A percentile compares a stretch with the other conserved stretches of the same genome.
Evolutionary conservation across 2,329 filamentous ascomycete species (phyloP).

Genomic region (Fusarium sacchari): DNA sequence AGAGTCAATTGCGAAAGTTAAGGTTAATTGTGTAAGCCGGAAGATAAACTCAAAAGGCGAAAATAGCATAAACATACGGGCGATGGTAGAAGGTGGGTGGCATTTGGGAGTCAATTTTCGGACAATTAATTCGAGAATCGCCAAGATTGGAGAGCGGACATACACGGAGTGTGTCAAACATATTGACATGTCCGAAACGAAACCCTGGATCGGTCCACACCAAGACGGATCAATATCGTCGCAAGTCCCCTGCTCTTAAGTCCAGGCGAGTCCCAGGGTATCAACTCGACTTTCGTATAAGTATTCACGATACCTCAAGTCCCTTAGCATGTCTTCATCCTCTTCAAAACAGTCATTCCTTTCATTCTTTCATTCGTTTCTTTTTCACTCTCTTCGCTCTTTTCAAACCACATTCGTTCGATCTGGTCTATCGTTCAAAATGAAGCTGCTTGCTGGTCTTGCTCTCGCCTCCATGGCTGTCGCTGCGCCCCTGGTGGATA

Average conservation of each 20-base stretch:
- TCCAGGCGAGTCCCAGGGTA: conserved; percentile 8
- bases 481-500: conserved; percentile 37
- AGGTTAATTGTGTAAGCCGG: neutral
- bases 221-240: conserved; percentile 9
- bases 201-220: conserved; percentile 17
- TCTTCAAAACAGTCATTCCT: conserved; percentile 8
- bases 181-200: conserved; percentile 20
- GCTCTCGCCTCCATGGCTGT: conserved; percentile 41
- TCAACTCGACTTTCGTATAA: conserved; percentile 21
- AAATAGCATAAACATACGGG: neutral
- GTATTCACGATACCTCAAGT: conserved; percentile 13
- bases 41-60: neutral
- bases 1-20: neutral
- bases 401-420: conserved; percentile 15
- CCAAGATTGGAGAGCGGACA: neutral
- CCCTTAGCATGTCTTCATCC: neutral
- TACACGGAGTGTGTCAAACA: conserved; percentile 15
- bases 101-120: neutral
- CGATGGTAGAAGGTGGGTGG: neutral
- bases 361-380: conserved; percentile 13
- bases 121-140: neutral
- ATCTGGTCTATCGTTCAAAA: conserved; percentile 31
- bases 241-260: conserved; percentile 5
- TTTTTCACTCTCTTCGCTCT: neutral
- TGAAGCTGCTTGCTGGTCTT: conserved; percentile 44